Percentiles rank a stretch among this genome's conserved stretches.
These are phyloP conservation scores for Furcasterigmium sp. DNA, from an alignment of 2,329 filamentous ascomycete genomes.

Conservation along the genomic window DNA sequence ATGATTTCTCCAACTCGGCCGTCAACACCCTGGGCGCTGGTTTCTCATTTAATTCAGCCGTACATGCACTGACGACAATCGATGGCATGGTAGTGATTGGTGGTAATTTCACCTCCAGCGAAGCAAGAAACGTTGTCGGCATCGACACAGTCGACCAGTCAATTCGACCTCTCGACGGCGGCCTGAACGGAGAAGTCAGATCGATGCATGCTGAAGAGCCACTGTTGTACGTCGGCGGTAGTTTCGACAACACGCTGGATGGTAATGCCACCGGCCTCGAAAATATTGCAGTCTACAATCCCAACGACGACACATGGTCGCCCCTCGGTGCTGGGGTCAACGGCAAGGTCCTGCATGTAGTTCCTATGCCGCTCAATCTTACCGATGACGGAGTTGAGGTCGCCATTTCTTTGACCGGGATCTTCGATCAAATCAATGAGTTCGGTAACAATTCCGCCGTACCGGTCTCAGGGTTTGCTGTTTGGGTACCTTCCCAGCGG, in stretches of 20 bases:
- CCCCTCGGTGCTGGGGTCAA: conserved; percentile 82
- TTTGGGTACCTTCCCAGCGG: conserved; percentile 81
- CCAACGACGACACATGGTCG: conserved; percentile 63
- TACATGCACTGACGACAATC: conserved; percentile 63
- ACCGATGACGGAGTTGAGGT: conserved; percentile 63
- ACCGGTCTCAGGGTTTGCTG: conserved; percentile 68
- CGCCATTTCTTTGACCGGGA: conserved; percentile 74
- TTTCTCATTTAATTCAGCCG: conserved; percentile 61
- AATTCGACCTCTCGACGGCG: conserved; percentile 59
- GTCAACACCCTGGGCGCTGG: conserved; percentile 71
- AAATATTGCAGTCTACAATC: conserved; percentile 73
- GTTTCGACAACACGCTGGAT: conserved; percentile 70
- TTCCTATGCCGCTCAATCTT: conserved; percentile 74
- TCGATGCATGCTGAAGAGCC: conserved; percentile 63
- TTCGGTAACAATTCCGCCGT: conserved; percentile 60
- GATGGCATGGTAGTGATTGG: conserved; percentile 68
- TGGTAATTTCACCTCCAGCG: conserved; percentile 72
- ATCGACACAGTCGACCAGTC: conserved; percentile 60
- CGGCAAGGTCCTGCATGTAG: conserved; percentile 68
- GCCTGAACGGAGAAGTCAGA: conserved; percentile 74
- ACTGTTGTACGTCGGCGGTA: conserved; percentile 74
- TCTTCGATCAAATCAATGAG: conserved; percentile 67
- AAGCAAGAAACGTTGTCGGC: conserved; percentile 71
- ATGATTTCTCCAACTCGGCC: conserved; percentile 63
- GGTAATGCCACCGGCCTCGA: conserved; percentile 59